Conservation (phyloP, 2,329 filamentous ascomycete genomes). For the Curvularia hawaiiensis region DNA sequence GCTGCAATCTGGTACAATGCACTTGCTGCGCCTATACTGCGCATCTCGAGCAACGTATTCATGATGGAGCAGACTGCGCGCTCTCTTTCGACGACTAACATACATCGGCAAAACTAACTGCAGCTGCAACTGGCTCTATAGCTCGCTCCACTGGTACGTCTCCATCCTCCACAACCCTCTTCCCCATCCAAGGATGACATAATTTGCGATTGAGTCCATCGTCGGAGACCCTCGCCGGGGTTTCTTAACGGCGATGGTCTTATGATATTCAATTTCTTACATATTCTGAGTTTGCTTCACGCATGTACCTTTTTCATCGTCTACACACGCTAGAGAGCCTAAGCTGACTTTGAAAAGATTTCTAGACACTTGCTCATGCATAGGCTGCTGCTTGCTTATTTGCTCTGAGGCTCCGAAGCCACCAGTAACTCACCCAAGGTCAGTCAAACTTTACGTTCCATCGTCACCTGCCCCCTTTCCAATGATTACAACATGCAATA, state of each 20-base stretch:
- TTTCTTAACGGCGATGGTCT: slow-evolving; percentile 74
- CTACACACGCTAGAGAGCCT: neutral
- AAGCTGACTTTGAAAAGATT: slow-evolving; percentile 12
- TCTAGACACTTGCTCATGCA: neutral
- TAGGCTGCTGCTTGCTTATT: neutral
- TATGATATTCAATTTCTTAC: slow-evolving; percentile 97
- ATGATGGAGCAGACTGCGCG: slow-evolving; percentile 3
- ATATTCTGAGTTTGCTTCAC: slow-evolving; percentile 79
- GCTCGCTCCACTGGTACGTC: slow-evolving; percentile 30
- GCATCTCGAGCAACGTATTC: neutral
- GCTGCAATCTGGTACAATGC: neutral
- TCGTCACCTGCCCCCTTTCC: slow-evolving; percentile 49
- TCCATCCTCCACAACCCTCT: slow-evolving; percentile 7
- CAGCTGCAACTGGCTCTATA: slow-evolving; percentile 2
- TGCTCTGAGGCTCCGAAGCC: neutral
- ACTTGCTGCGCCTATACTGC: neutral
- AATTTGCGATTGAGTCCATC: slow-evolving; percentile 98
- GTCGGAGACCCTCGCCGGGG: slow-evolving; percentile 92
- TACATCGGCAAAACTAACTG: slow-evolving; percentile 9
- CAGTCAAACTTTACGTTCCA: slow-evolving; percentile 11
- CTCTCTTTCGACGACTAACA: neutral
- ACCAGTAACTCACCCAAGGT: slow-evolving; percentile 13
- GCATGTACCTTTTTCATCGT: neutral
- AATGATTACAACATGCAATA: slow-evolving; percentile 70
- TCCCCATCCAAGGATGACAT: slow-evolving; percentile 74